A percentile compares a stretch with the other conserved stretches of the same genome.
phyloP scores from a whole-genome alignment of 2,329 filamentous ascomycete species.

The Apiospora pterosperma region DNA sequence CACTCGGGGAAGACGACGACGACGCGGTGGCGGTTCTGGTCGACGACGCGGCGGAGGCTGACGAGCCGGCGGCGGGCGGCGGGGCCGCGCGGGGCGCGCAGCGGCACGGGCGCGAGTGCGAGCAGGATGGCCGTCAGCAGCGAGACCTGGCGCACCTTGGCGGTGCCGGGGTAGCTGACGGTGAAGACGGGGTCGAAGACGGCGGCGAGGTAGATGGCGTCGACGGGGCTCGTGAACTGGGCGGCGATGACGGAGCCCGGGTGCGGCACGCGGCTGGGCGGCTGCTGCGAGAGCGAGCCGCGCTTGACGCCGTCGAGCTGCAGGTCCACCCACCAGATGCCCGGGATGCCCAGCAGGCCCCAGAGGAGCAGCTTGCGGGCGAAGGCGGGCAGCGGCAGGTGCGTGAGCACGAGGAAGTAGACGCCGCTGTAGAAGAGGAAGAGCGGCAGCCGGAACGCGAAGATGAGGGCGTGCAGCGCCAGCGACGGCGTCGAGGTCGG shows the following conservation, averaged over 20 bases:
- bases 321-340: constrained; percentile 98
- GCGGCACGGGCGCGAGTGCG: constrained; percentile 58
- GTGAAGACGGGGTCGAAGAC: constrained; percentile 97
- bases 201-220: constrained; percentile 88
- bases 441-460: constrained; percentile 75
- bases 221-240: constrained; percentile 88
- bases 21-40: constrained; percentile 67
- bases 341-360: constrained; percentile 81
- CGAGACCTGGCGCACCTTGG: constrained; percentile 71
- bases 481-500: constrained; percentile 60
- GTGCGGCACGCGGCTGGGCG: constrained; percentile 70
- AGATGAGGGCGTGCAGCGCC: constrained; percentile 67
- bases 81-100: constrained; percentile 39
- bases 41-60: constrained; percentile 60
- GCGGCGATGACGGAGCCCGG: constrained; percentile 81
- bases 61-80: constrained; percentile 41
- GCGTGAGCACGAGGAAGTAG: constrained; percentile 82
- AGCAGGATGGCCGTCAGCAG: constrained; percentile 72
- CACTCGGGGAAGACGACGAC: constrained; percentile 91
- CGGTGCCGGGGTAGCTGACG: constrained; percentile 71
- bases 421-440: constrained; percentile 63
- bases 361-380: constrained; percentile 82
- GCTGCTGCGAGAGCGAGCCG: constrained; percentile 77
- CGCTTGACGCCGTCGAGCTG: constrained; percentile 95
- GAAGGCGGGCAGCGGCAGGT: constrained; percentile 62